Base-by-base conservation (phyloP, 768 basidiomycete genomes). In the Candolleomyces eurysporus region DNA sequence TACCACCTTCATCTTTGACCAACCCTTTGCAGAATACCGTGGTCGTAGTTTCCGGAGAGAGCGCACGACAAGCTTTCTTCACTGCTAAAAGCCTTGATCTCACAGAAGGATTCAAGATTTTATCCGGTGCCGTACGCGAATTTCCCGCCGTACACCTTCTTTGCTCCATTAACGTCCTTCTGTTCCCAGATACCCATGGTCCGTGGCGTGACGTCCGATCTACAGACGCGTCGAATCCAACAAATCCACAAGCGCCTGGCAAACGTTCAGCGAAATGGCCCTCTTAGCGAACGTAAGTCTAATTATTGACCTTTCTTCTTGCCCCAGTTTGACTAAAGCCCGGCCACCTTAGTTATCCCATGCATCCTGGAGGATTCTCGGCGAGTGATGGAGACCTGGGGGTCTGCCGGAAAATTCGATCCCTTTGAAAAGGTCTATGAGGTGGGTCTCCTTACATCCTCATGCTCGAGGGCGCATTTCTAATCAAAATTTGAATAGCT, bases 81-180 rank as follows among this genome's bases (percentile, higher is more conserved):
- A 80, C 81, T 3, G 84, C 87, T 59, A 86, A 84, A 72, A 82
- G 82, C 21, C 83, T 92, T 63, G 89, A 91, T 72, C 81, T 92
- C 55, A 87, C 85, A 46, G 89, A 90, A 76, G 90, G 89, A 5
- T 92, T 90, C 79, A 89, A 86, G 67, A 83, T 90, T 67, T 80
- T 92, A 63, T 89, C 88, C 54, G 90, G 90, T 55, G 89, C 88
- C 59, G 90, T 91, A 71, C 65, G 88, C 83, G 31, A 57, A 43
- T 61, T 60, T 57, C 63, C 51, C 61, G 49, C 31, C 64, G 61
- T 36, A 57, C 59, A 52, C 39, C 61, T 57, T 61, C 68, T 42
- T 61, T 59, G 52, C 61, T 31, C 64, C 62, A 46, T 54, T 70
- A 52, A 67, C 63, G 62, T 13, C 51, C 52, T 65, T 66, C 63